Evolutionary conservation across 768 basidiomycete species (phyloP).

Genomic region (Leccinum arenicola): DNA sequence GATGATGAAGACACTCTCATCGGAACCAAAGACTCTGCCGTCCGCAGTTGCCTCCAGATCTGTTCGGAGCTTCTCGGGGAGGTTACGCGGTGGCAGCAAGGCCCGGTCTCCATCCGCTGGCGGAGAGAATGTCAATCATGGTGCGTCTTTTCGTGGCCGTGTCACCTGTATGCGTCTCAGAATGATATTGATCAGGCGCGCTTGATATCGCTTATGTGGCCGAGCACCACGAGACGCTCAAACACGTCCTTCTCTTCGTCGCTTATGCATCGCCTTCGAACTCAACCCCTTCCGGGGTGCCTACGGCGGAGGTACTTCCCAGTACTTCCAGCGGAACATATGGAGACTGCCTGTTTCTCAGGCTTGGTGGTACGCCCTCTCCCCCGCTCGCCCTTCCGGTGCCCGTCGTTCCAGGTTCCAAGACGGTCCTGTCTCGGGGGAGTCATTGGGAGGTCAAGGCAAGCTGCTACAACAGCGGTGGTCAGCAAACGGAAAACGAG

Average conservation of each 20-base stretch:
- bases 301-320: conserved; percentile 61
- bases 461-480: conserved; percentile 28
- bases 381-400: conserved; percentile 56
- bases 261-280: conserved; percentile 26
- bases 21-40: conserved; percentile 12
- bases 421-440: conserved; percentile 53
- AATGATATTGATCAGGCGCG: conserved; percentile 17
- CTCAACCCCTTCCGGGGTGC: conserved; percentile 42
- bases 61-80: conserved; percentile 22
- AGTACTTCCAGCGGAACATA: conserved; percentile 37
- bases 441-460: conserved; percentile 76
- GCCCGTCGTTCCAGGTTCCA: conserved; percentile 55
- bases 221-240: conserved; percentile 86
- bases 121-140: conserved; percentile 10
- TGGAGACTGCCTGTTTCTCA: conserved; percentile 61
- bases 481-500: conserved; percentile 17
- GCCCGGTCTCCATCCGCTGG: conserved; percentile 16
- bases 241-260: conserved; percentile 75
- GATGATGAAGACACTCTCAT: conserved; percentile 15
- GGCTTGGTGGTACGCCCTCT: conserved; percentile 56
- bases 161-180: neutral
- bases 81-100: conserved; percentile 21
- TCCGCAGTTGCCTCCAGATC: conserved; percentile 11
- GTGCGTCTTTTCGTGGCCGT: conserved; percentile 11
- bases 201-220: conserved; percentile 52